Conservation (phyloP, 768 basidiomycete species). For the Amanita rubescens region DNA sequence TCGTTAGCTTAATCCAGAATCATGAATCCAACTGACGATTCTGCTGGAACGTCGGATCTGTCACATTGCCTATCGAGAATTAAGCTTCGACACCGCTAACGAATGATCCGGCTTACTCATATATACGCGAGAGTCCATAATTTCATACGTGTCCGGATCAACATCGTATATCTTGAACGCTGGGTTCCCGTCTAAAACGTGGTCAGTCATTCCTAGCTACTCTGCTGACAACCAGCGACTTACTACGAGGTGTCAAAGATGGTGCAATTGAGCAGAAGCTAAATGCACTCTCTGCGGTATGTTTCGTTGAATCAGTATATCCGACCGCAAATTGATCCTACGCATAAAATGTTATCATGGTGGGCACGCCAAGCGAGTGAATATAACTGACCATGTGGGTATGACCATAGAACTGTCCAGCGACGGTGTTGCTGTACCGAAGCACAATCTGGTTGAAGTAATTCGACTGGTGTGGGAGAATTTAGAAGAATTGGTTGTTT, state of each 20-base stretch:
- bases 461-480: slow-evolving; percentile 31
- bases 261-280: slow-evolving; percentile 45
- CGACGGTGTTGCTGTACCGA: slow-evolving; percentile 51
- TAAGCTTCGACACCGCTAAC: not conserved
- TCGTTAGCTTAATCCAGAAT: not conserved
- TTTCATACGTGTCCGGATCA: slow-evolving; percentile 58
- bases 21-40: slow-evolving; percentile 28
- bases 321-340: slow-evolving; percentile 55
- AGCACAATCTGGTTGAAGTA: slow-evolving; percentile 58
- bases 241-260: slow-evolving; percentile 51
- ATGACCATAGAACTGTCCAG: slow-evolving; percentile 58
- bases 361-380: not conserved
- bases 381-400: slow-evolving; percentile 33
- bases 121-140: slow-evolving; percentile 51
- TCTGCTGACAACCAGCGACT: slow-evolving; percentile 9
- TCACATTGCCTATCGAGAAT: slow-evolving; percentile 29
- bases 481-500: not conserved
- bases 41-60: slow-evolving; percentile 36
- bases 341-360: not conserved
- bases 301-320: slow-evolving; percentile 46
- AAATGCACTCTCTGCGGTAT: slow-evolving; percentile 35
- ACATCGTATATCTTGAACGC: slow-evolving; percentile 56
- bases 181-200: slow-evolving; percentile 39
- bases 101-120: slow-evolving; percentile 27
- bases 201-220: not conserved